A percentile compares a stretch with the other conserved stretches of the same genome.
Evolutionary conservation across 805 yeast genomes (phyloP).

Genomic region (Pichia manshurica): DNA sequence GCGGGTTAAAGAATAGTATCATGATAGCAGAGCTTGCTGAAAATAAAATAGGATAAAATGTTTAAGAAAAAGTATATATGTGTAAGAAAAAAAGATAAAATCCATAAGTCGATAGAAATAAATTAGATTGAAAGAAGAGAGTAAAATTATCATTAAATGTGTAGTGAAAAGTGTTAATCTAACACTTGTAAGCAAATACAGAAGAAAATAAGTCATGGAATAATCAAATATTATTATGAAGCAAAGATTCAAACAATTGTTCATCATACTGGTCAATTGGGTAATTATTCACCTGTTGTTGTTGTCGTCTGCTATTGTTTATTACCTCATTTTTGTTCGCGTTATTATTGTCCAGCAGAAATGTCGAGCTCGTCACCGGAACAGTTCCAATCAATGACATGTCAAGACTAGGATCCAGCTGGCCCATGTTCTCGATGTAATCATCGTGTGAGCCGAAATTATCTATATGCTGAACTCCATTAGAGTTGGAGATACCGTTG

Average conservation of each 20-base stretch:
- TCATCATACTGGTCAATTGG: slow-evolving; percentile 10
- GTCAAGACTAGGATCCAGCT: slow-evolving; percentile 1
- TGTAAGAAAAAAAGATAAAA: background rate
- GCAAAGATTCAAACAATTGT: slow-evolving; percentile 6
- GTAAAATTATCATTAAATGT: too few relatives aligned
- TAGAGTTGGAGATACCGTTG: background rate
- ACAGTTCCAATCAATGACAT: slow-evolving; percentile 9
- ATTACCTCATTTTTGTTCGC: too few relatives aligned
- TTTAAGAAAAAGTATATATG: background rate
- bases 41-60: too few relatives aligned
- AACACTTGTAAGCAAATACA: too few relatives aligned
- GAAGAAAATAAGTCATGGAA: background rate
- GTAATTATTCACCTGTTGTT: background rate
- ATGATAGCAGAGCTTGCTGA: too few relatives aligned
- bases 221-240: background rate
- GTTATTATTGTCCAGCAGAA: background rate
- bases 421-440: slow-evolving; percentile 4
- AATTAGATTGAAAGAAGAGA: background rate
- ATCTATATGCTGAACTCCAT: background rate
- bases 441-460: slow-evolving; percentile 1
- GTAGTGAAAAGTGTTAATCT: too few relatives aligned
- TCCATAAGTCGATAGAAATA: background rate
- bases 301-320: too few relatives aligned
- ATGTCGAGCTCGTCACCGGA: slow-evolving; percentile 8
- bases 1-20: too few relatives aligned